Base-by-base conservation (phyloP, 495 filamentous ascomycete species). In the Arthonia radiata region DNA sequence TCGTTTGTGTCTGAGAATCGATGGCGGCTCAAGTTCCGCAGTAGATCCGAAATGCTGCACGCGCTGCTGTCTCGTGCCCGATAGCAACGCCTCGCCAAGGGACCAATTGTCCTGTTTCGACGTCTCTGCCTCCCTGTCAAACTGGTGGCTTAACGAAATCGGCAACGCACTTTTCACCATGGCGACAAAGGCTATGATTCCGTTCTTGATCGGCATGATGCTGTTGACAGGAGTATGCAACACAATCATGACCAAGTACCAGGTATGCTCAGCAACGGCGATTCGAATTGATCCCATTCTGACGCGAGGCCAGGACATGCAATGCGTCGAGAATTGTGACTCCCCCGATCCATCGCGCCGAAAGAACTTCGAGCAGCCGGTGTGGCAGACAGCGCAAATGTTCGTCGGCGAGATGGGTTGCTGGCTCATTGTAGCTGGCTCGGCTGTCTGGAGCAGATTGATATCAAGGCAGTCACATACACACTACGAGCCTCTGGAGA, bases 241-340 rank as follows among this genome's bases (percentile, higher is more conserved):
- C 42, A 97, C 86, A 2, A 67, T 97, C 30, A 57, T 97, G 39
- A 91, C 86, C 37, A 97, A 97, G 37, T 92, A 82, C 37, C 86
- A 97, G 51, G 80, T 80, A 42, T 18, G 49, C n/a, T n/a, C n/a
- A n/a, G n/a, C n/a, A n/a, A n/a, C n/a, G n/a, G n/a, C n/a, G n/a
- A n/a, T n/a, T n/a, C n/a, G n/a, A n/a, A n/a, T n/a, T n/a, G n/a
- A n/a, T n/a, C n/a, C n/a, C n/a, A n/a, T n/a, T n/a, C n/a, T n/a
- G n/a, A n/a, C n/a, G n/a, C n/a, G n/a, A n/a, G n/a, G n/a, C n/a
- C 32, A 89, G 79, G 86, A 97, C 48, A 82, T 89, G 59, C 74
- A 89, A 70, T 97, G 86, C 52, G 73, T 97, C 11, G 61, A 71
- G 26, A 63, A 94, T 53, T 97, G 86, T 52, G 67, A 80, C 32